Percentiles rank a stretch among this genome's conserved stretches.
Conservation (phyloP, 371 early-diverging fungal species). For the Mucor piriformis region DNA sequence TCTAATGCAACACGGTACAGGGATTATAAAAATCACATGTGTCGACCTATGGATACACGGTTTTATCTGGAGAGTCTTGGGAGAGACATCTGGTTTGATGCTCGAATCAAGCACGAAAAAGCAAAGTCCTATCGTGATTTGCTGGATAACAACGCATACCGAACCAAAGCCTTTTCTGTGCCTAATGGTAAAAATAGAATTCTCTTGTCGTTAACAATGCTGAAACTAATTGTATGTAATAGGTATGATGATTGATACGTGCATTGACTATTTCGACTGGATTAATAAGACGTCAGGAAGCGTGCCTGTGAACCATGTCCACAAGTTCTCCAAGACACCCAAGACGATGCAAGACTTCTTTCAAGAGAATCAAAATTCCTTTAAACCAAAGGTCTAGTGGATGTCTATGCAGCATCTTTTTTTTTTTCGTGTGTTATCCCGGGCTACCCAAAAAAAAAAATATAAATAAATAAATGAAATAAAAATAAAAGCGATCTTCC, state of each 20-base stretch:
- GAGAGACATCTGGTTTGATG: slow-evolving; percentile 47
- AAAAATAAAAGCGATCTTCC: background rate
- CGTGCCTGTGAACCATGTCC: slow-evolving; percentile 31
- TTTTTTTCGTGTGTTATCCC: background rate
- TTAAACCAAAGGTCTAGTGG: slow-evolving; percentile 49
- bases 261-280: slow-evolving; percentile 52
- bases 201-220: too few species aligned
- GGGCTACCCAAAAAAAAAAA: background rate
- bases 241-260: slow-evolving; percentile 36
- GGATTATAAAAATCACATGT: slow-evolving; percentile 20
- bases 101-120: slow-evolving; percentile 41
- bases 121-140: slow-evolving; percentile 28
- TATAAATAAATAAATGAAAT: background rate
- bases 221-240: background rate
- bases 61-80: slow-evolving; percentile 35
- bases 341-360: slow-evolving; percentile 37
- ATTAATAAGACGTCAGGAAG: slow-evolving; percentile 34
- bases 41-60: slow-evolving; percentile 38
- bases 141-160: slow-evolving; percentile 20
- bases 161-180: slow-evolving; percentile 23
- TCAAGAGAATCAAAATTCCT: slow-evolving; percentile 38
- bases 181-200: slow-evolving; percentile 33
- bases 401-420: background rate
- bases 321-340: slow-evolving; percentile 19
- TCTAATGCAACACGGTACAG: slow-evolving; percentile 29